Evolutionary conservation across 139 green algal species (phyloP).

Genomic region (Spirogloea muscicola): DNA sequence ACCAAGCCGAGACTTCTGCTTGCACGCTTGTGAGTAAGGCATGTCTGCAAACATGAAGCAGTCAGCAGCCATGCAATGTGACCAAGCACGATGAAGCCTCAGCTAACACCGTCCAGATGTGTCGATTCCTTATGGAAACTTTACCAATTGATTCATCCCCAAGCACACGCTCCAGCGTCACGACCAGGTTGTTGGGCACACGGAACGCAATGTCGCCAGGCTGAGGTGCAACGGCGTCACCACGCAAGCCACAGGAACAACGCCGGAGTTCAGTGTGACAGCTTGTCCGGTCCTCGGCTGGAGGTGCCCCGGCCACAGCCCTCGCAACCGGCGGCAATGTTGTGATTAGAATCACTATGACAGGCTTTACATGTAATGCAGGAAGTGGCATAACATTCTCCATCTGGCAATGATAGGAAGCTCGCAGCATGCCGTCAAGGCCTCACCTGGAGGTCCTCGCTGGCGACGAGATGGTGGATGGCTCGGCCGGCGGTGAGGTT

Average conservation of each 20-base stretch:
- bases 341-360: too few relatives aligned
- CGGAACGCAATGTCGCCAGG: conserved; percentile 68
- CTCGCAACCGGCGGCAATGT: too few relatives aligned
- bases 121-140: neutral
- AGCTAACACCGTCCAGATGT: neutral
- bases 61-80: neutral
- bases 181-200: conserved; percentile 73
- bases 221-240: conserved; percentile 15
- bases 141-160: conserved; percentile 67
- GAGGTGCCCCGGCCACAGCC: too few relatives aligned
- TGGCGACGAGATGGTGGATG: conserved; percentile 41
- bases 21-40: neutral
- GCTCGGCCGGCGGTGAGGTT: neutral
- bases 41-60: neutral
- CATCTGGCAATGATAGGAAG: too few relatives aligned
- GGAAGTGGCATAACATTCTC: too few relatives aligned
- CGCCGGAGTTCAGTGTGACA: neutral
- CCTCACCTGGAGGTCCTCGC: conserved; percentile 39
- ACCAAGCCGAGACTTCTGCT: neutral
- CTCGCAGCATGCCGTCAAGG: too few relatives aligned
- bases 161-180: conserved; percentile 82
- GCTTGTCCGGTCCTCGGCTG: too few relatives aligned
- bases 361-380: too few relatives aligned
- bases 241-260: neutral
- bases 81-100: neutral